Conservation (phyloP, 1,284 basidiomycete genomes). For the Inonotus obliquus region DNA sequence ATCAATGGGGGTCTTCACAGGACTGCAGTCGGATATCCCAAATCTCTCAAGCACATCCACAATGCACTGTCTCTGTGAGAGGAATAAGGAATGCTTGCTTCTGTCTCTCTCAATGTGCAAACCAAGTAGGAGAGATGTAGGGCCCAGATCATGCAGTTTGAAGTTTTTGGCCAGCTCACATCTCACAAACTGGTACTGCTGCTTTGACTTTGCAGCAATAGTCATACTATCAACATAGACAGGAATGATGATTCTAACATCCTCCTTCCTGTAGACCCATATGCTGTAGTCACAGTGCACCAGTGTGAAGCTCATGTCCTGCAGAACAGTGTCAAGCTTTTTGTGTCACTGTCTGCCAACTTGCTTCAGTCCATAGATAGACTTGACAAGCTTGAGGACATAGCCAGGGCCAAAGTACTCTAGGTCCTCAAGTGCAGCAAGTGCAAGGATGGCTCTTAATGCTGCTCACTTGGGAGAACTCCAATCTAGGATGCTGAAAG, state of each 20-base stretch:
- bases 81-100: too few relatives aligned
- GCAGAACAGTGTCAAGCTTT: too few relatives aligned
- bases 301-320: too few relatives aligned
- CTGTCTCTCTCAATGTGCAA: too few relatives aligned
- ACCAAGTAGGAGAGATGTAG: slow-evolving; percentile 31
- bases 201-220: too few relatives aligned
- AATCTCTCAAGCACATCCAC: slow-evolving; percentile 26
- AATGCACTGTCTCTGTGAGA: slow-evolving; percentile 23
- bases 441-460: slow-evolving; percentile 22
- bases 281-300: too few relatives aligned
- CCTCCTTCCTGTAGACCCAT: too few relatives aligned
- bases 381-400: slow-evolving; percentile 23
- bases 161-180: slow-evolving; percentile 18
- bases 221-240: too few relatives aligned
- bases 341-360: slow-evolving; percentile 25
- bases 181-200: slow-evolving; percentile 8
- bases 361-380: slow-evolving; percentile 29
- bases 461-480: slow-evolving; percentile 24
- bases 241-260: too few relatives aligned
- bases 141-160: slow-evolving; percentile 25
- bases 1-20: slow-evolving; percentile 23
- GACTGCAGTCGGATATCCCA: slow-evolving; percentile 21
- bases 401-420: slow-evolving; percentile 15
- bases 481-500: too few relatives aligned
- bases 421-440: slow-evolving; percentile 31